These are phyloP conservation scores for Trichoderma sp. DNA, from an alignment of 2,329 filamentous ascomycete genomes.

Conservation along the genomic window DNA sequence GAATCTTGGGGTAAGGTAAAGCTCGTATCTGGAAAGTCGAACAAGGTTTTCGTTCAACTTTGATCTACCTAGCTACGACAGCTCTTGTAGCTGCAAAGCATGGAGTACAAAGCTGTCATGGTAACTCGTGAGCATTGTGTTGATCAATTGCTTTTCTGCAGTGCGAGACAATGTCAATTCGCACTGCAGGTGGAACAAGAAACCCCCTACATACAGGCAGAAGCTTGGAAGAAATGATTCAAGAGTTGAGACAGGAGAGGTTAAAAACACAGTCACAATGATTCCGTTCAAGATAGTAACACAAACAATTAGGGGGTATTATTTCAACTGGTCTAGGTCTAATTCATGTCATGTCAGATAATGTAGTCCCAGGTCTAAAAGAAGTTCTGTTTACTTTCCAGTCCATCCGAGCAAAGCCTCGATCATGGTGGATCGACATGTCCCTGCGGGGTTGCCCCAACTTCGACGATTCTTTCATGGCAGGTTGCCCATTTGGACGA, in stretches of 20 bases:
- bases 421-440: not conserved
- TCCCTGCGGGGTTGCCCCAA: not conserved
- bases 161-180: not conserved
- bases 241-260: not conserved
- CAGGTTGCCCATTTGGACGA: not conserved
- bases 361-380: not conserved
- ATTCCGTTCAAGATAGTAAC: not conserved
- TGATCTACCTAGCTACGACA: not conserved
- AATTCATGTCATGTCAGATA: not conserved
- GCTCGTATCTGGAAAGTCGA: conserved; percentile 2
- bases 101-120: not conserved
- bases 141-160: not conserved
- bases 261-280: conserved; percentile 4
- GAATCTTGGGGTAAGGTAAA: not conserved
- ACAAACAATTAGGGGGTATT: not conserved
- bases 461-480: not conserved
- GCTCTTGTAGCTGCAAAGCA: not conserved
- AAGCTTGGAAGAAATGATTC: not conserved
- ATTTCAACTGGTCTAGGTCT: not conserved
- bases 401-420: not conserved
- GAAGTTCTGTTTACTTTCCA: conserved; percentile 2
- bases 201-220: not conserved
- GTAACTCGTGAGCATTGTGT: not conserved
- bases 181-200: not conserved
- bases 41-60: conserved; percentile 9